These are phyloP conservation scores for Artemisia tridentata DNA, from an alignment of 129 eudicot species.

Conservation along the genomic window DNA sequence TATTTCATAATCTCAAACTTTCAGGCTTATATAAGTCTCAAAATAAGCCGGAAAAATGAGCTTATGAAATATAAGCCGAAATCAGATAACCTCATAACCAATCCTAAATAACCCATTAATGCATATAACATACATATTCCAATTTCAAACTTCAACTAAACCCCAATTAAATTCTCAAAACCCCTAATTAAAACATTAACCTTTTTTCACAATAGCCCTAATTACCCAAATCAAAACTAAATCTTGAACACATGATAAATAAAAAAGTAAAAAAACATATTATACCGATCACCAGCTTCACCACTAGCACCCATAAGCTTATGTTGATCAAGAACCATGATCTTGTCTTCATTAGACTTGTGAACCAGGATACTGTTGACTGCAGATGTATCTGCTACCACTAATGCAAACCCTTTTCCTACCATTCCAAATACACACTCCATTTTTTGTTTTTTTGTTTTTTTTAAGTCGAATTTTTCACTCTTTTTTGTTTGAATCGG, in stretches of 20 bases:
- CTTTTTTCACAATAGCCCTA: neutral
- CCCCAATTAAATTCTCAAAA: slow-evolving; percentile 16
- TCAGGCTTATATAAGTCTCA: too few species aligned
- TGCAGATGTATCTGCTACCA: slow-evolving; percentile 93
- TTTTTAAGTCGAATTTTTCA: slow-evolving; percentile 4
- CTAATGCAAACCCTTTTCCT: slow-evolving; percentile 79
- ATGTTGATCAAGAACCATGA: slow-evolving; percentile 92
- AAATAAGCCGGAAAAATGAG: too few species aligned
- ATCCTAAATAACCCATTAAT: too few species aligned
- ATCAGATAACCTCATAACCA: too few species aligned
- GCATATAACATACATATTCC: too few species aligned
- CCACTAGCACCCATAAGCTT: slow-evolving; percentile 99
- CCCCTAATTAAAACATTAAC: slow-evolving; percentile 18
- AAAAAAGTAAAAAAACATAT: neutral
- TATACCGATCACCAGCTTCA: slow-evolving; percentile 76
- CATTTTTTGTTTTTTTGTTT: slow-evolving; percentile 37
- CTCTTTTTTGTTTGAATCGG: neutral
- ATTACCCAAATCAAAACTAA: neutral
- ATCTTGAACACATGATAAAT: neutral
- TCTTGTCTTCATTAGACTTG: slow-evolving; percentile 91
- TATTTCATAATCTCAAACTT: too few species aligned
- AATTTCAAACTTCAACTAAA: too few species aligned
- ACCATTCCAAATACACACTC: slow-evolving; percentile 95
- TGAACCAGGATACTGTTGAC: slow-evolving; percentile 92
- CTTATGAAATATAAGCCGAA: too few species aligned